Evolutionary conservation across 164 flowering plant genomes (phyloP), one percentile per base, ranked within the genome.

Genomic region (Magnolia sinica): DNA sequence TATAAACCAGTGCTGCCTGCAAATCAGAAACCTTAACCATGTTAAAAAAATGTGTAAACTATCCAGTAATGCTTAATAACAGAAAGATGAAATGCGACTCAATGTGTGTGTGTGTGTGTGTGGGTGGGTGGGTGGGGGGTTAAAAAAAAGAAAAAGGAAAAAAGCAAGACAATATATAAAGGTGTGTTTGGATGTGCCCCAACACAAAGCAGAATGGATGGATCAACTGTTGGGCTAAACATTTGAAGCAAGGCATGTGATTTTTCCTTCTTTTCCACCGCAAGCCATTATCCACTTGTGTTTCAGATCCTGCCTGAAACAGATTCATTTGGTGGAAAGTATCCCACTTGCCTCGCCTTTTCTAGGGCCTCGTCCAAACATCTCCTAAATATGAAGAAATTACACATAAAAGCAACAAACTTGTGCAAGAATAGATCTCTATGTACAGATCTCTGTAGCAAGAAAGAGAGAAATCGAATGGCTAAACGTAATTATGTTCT

Each of bases 1-100:
- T 78, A 94, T 84, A 81, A 94, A 96, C 98, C 98, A 96, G 79
- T 94, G 99, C 78, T 96, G 99, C 90, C 99, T 94, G 89, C 76
- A 61, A 13, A 81, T 73, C 22, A 75, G 61, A 76, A 68, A 83
- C n/a, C 6, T 13, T 58, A 59, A 76, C 2, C 63, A 70, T 4
- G 29, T 50, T 13, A 74, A 3, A 63, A 7, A 37, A 64, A 64
- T 7, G 4, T 45, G 37, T 23, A 70, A 50, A 49, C 11, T 70
- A 16, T 55, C 3, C 9, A 70, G 58, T 20, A 70, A 49, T 2
- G 71, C 29, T 31, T 16, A 13, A 68, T 29, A 68, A 66, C 22
- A 13, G 8, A 66, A 2, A 66, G 69, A 66, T 11, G 61, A 55
- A 18, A 55, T 55, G 61, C 2, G 31, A 24, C 49, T 18, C 16